Percentiles rank a stretch among this genome's conserved stretches.
Evolutionary conservation across 768 basidiomycete species (phyloP).

Genomic region (Trametes cubensis): DNA sequence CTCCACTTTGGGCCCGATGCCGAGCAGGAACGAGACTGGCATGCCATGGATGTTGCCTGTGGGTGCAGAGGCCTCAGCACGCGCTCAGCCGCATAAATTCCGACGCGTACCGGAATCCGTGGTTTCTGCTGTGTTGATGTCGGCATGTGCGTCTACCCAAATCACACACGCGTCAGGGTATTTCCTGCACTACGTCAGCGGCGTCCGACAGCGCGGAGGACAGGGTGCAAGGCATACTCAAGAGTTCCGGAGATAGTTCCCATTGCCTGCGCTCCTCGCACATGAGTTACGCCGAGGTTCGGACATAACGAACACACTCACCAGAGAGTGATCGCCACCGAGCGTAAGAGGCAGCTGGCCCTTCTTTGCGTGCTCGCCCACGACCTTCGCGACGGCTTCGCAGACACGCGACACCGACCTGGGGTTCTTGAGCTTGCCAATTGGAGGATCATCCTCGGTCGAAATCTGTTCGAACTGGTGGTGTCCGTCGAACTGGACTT

Average conservation of each 20-base stretch:
- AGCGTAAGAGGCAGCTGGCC: conserved; percentile 88
- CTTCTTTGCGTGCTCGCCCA: conserved; percentile 73
- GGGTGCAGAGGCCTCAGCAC: neutral
- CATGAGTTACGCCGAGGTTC: conserved; percentile 10
- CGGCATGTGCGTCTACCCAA: conserved; percentile 97
- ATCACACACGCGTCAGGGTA: conserved; percentile 85
- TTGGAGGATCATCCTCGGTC: conserved; percentile 68
- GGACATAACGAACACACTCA: conserved; percentile 38
- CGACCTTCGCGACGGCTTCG: conserved; percentile 73
- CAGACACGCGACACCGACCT: conserved; percentile 82
- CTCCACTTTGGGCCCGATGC: conserved; percentile 42
- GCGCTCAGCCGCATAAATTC: neutral
- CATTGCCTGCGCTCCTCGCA: conserved; percentile 59
- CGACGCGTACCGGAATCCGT: conserved; percentile 65
- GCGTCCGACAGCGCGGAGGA: neutral
- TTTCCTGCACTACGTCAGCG: conserved; percentile 42
- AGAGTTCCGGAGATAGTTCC: conserved; percentile 93
- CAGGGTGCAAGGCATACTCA: conserved; percentile 46
- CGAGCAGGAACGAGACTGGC: conserved; percentile 92
- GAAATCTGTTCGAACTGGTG: conserved; percentile 83
- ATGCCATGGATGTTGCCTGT: conserved; percentile 96
- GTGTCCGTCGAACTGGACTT: conserved; percentile 87
- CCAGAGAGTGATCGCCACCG: conserved; percentile 95
- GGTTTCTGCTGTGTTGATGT: conserved; percentile 88
- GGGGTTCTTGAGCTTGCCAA: conserved; percentile 90